Evolutionary conservation across 2,329 filamentous ascomycete species (phyloP), one percentile per base, ranked within the genome.

Genomic region (Mariannaea elegans): DNA sequence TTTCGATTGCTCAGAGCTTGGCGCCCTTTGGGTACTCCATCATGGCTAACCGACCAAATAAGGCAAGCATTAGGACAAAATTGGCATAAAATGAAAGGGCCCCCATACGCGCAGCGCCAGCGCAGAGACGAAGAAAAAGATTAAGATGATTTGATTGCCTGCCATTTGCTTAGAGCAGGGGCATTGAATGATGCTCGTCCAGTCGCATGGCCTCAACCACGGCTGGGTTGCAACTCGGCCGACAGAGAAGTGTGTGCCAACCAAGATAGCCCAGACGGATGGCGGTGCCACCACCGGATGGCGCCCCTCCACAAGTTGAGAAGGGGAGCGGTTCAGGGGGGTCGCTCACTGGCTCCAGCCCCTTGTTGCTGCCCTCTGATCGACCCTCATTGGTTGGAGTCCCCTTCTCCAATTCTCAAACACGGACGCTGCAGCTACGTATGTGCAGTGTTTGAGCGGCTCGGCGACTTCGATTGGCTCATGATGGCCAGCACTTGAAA

Each of bases 401-500:
- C 7, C 32, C 32, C 32, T 36, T n/a, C 32, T 10, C 32, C 44
- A 24, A 46, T 41, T 19, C 42, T 59, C 49, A 59, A 59, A 59
- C 56, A 53, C 49, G 44, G 49, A 54, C 27, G 44, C 44, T 59
- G 56, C 49, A 48, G 56, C 53, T 53, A 44, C 56, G 10, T n/a
- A n/a, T n/a, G n/a, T n/a, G n/a, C n/a, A 59, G 56, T 21, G 46
- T 52, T 23, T 49, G 19, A 49, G 56, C 56, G 56, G 56, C 49
- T 59, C 24, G 42, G 10, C 49, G 8, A 13, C 7, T 31, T 44
- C 50, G 36, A 59, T 59, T 59, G 56, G 56, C 49, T 45, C 27
- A 12, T 38, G 29, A 29, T 36, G 16, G 19, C 38, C 38, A 29
- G 49, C 23, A 59, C 49, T 44, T 59, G 56, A 59, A 59, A 59